Percentiles rank a stretch among this genome's conserved stretches.
Conservation (phyloP, 225 moss, liverwort and hornwort genomes). For the Ulota crispa region DNA sequence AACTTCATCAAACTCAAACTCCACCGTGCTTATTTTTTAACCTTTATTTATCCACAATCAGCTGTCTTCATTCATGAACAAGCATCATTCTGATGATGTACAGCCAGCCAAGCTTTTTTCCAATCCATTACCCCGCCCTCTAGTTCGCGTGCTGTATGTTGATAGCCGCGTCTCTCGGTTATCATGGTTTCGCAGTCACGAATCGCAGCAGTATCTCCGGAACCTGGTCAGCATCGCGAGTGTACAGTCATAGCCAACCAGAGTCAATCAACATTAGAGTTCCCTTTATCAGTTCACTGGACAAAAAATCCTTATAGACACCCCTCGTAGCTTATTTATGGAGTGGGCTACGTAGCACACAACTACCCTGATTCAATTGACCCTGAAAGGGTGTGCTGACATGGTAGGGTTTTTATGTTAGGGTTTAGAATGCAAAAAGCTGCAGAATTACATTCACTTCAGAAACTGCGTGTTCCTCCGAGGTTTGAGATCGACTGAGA, state of each 20-base stretch:
- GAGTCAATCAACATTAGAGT: neutral
- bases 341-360: neutral
- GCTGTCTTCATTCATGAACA: conserved; percentile 28
- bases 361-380: neutral
- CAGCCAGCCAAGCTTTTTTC: neutral
- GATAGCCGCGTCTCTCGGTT: conserved; percentile 7
- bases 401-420: conserved; percentile 32
- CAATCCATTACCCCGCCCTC: neutral
- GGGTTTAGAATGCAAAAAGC: conserved; percentile 27
- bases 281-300: too few relatives aligned
- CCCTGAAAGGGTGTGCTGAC: neutral
- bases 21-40: neutral
- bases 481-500: neutral
- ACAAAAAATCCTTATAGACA: neutral
- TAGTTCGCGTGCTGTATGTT: conserved; percentile 39
- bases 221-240: conserved; percentile 22
- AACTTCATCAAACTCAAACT: neutral
- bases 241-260: neutral
- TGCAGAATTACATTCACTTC: neutral
- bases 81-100: neutral
- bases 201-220: conserved; percentile 18
- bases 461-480: neutral
- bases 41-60: neutral
- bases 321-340: neutral
- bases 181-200: conserved; percentile 22